phyloP scores from a whole-genome alignment of 768 basidiomycete species.

The Leccinum broughii region DNA sequence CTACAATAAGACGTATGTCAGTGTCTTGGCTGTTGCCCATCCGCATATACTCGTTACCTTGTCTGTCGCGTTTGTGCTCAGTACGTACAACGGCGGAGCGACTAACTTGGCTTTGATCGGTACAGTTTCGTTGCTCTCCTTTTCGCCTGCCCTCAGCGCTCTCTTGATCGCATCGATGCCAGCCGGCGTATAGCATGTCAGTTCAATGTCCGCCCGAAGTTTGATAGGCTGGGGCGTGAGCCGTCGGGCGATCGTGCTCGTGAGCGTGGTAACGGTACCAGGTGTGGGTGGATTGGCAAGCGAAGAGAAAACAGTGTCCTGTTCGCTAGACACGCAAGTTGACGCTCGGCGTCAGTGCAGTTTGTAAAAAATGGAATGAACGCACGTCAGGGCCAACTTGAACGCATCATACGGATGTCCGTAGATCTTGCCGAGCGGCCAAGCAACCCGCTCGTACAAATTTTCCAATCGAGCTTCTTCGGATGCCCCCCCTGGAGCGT shows the following conservation, averaged over 20 bases:
- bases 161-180: slow-evolving; percentile 97
- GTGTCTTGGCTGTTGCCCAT: not conserved
- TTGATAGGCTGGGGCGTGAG: slow-evolving; percentile 99
- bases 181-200: slow-evolving; percentile 93
- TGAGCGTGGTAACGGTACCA: slow-evolving; percentile 62
- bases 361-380: slow-evolving; percentile 36
- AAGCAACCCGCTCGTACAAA: slow-evolving; percentile 87
- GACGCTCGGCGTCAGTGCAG: not conserved
- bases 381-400: slow-evolving; percentile 92
- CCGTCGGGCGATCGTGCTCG: slow-evolving; percentile 86
- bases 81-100: slow-evolving; percentile 93
- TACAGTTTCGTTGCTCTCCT: slow-evolving; percentile 81
- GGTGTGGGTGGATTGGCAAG: slow-evolving; percentile 58
- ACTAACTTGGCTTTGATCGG: slow-evolving; percentile 98
- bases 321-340: slow-evolving; percentile 46
- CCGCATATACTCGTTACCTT: slow-evolving; percentile 52
- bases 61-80: slow-evolving; percentile 95
- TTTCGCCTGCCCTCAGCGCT: slow-evolving; percentile 87
- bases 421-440: slow-evolving; percentile 91
- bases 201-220: slow-evolving; percentile 94
- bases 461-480: slow-evolving; percentile 82
- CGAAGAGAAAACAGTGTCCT: slow-evolving; percentile 78
- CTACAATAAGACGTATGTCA: slow-evolving; percentile 19
- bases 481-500: slow-evolving; percentile 39
- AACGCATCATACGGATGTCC: slow-evolving; percentile 98